Conservation (phyloP, 176 grass and related monocot species). For the sorghum (Sorghum bicolor) region DNA sequence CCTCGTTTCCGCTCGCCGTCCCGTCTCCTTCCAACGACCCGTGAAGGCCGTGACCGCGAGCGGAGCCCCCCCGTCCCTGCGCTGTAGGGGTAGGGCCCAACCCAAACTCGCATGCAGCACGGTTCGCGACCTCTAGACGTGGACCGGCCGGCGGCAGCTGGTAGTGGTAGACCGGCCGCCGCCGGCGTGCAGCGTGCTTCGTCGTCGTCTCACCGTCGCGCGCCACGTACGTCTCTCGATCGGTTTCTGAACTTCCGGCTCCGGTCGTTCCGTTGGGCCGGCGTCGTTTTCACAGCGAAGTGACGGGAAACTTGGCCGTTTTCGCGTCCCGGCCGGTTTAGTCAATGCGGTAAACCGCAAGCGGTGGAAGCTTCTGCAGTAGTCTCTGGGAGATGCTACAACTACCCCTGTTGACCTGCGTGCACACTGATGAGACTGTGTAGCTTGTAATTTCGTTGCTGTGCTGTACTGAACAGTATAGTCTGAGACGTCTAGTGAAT, state of each 20-base stretch:
- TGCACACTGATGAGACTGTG: no score
- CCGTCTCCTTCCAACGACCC: background rate
- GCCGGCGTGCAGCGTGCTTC: background rate
- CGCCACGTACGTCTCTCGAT: background rate
- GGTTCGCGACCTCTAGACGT: background rate
- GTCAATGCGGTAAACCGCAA: conserved; percentile 23
- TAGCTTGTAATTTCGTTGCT: background rate
- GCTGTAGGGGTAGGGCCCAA: background rate
- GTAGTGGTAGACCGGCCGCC: background rate
- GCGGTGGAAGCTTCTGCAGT: conserved; percentile 10
- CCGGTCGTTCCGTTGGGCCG: background rate
- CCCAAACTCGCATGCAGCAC: background rate
- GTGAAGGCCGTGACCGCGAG: background rate
- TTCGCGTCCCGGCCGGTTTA: background rate
- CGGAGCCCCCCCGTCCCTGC: background rate
- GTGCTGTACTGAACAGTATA: no score
- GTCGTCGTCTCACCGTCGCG: background rate
- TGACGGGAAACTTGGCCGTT: background rate
- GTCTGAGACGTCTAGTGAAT: no score
- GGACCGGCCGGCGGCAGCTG: background rate
- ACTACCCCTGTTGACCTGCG: conserved; percentile 8
- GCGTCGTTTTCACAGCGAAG: conserved; percentile 23
- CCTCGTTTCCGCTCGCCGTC: background rate
- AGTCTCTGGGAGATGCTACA: background rate
- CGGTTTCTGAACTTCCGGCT: background rate